Evolutionary conservation across 2,329 filamentous ascomycete species (phyloP).

Genomic region (Myriosclerotinia duriaeana): DNA sequence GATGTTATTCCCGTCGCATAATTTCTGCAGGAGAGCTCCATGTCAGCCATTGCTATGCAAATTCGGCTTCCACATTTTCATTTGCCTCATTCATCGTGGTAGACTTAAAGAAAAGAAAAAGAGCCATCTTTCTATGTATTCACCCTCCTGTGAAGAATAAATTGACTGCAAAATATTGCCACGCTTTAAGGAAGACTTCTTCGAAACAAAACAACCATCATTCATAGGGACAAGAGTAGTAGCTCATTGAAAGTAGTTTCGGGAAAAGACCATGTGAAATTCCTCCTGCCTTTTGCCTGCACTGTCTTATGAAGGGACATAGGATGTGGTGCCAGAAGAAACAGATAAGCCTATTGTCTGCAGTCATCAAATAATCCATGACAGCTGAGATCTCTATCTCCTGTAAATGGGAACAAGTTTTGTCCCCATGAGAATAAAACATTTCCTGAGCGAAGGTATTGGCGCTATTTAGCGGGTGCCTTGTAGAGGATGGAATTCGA

Average conservation of each 20-base stretch:
- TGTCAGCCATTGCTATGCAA: not conserved
- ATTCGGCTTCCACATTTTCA: too few relatives aligned
- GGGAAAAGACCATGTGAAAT: not conserved
- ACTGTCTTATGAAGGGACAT: not conserved
- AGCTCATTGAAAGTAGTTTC: not conserved
- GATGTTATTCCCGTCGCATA: too few relatives aligned
- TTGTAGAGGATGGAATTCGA: not conserved
- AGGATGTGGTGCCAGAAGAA: not conserved
- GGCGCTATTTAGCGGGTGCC: not conserved
- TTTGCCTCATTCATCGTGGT: not conserved
- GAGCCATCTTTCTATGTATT: not conserved
- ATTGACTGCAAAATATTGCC: not conserved
- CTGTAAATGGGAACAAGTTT: not conserved
- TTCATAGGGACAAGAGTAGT: not conserved
- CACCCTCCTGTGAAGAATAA: not conserved
- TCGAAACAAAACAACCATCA: not conserved
- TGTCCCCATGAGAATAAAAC: too few relatives aligned
- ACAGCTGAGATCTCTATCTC: not conserved
- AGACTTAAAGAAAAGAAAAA: too few relatives aligned
- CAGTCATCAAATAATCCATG: constrained; percentile 8
- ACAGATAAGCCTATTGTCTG: not conserved
- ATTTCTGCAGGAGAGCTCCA: not conserved
- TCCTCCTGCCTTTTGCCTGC: not conserved
- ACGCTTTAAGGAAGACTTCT: not conserved
- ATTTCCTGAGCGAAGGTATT: not conserved